Base-by-base conservation (phyloP, 495 filamentous ascomycete species). In the Podospora tetraspora region DNA sequence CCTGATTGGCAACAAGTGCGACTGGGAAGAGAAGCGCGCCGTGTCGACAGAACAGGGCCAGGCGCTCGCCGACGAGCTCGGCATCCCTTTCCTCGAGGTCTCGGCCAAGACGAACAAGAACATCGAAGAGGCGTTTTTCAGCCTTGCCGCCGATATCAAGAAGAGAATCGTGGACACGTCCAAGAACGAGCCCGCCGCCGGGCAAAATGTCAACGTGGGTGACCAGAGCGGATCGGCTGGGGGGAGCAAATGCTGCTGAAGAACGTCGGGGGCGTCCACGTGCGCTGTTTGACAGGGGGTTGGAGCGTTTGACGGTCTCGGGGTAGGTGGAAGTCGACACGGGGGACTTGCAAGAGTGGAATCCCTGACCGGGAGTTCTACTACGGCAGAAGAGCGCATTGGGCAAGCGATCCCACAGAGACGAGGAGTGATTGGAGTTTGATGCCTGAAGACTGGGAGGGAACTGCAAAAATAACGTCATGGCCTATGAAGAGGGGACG, bases 21-120 rank as follows among this genome's bases (percentile, higher is more conserved):
- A 99, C 82, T 98, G 96, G 96, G 94, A 98, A 81, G 95, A 99
- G 80, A 99, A 98, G 84, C 87, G 96, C 70, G 91, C 89, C 21
- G 91, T 99, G 22, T 92, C 92, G 27, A 97, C 90, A 60, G 93
- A 98, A 79, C 91, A 90, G 75, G 95, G 95, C 69, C 94, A 99
- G 76, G 87, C 90, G 71, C 86, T 99, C 43, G 95, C 95, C 27
- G 91, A 96, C 79, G 95, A 99, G 80, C 89, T 99, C 59, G 93
- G 93, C 71, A 97, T 99, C 69, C 95, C 96, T 6, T 99, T 99
- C 83, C 89, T 99, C 77, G 95, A 99, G 77, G 95, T 99, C 59
- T 96, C 92, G 23, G 95, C 95, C 65, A 98, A 98, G 85, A 92
- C 91, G 82, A 98, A 98, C 81, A 97, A 96, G 88, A 99, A 98